These are phyloP conservation scores for Discostella pseudostelligera DNA, from an alignment of 108 stramenopile species.

Conservation along the genomic window DNA sequence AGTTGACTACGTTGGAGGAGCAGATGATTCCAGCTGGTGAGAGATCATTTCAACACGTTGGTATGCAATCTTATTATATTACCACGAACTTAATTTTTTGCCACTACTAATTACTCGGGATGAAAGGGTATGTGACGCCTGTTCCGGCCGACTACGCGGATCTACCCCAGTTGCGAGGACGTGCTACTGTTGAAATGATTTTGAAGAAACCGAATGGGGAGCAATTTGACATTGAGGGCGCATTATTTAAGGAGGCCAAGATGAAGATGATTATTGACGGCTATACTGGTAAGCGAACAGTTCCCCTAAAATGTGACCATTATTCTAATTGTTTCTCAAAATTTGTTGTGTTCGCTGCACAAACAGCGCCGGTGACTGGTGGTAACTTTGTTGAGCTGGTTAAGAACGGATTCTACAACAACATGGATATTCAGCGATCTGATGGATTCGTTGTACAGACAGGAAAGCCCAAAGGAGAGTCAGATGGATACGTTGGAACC, in stretches of 20 bases:
- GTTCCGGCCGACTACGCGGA: conserved; percentile 84
- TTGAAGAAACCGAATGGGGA: conserved; percentile 80
- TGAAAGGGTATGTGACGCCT: conserved; percentile 60
- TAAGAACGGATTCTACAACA: conserved; percentile 93
- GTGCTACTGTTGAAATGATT: conserved; percentile 91
- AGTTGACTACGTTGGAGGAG: conserved; percentile 80
- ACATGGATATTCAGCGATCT: conserved; percentile 91
- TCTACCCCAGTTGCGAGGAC: conserved; percentile 83
- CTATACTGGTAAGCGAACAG: conserved; percentile 57
- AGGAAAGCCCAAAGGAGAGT: conserved; percentile 89
- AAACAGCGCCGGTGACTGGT: conserved; percentile 86
- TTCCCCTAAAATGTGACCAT: not conserved
- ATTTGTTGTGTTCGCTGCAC: not conserved
- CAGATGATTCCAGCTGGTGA: conserved; percentile 83
- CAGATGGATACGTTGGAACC: conserved; percentile 88
- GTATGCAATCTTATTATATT: too few species aligned
- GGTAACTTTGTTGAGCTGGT: conserved; percentile 95
- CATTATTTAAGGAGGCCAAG: conserved; percentile 75
- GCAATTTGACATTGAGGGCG: conserved; percentile 85
- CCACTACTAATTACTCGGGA: not conserved
- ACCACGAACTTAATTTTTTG: too few species aligned
- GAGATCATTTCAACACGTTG: not conserved
- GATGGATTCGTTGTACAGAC: conserved; percentile 99
- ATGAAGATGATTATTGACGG: conserved; percentile 95
- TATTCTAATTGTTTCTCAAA: not conserved